These are phyloP conservation scores for Cryphonectria nitschkei DNA, from an alignment of 2,329 filamentous ascomycete genomes.

Conservation along the genomic window DNA sequence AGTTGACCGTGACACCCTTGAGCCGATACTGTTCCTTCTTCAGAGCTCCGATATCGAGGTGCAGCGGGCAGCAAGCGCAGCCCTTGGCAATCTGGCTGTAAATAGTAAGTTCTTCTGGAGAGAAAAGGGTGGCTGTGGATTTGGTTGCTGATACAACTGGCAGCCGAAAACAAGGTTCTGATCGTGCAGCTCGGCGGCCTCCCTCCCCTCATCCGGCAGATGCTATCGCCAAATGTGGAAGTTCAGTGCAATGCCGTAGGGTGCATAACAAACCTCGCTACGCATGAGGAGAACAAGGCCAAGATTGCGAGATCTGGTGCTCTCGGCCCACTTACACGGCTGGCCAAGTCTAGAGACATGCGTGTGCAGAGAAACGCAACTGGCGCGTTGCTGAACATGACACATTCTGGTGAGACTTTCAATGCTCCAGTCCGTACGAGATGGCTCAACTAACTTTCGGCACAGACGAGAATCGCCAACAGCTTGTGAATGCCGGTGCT, in stretches of 20 bases:
- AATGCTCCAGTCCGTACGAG: constrained; percentile 8
- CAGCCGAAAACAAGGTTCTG: constrained; percentile 96
- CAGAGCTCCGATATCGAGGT: constrained; percentile 97
- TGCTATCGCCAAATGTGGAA: constrained; percentile 97
- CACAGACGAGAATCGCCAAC: constrained; percentile 92
- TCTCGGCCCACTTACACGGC: constrained; percentile 82
- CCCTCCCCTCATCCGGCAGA: constrained; percentile 90
- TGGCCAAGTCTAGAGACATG: constrained; percentile 99
- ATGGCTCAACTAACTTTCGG: constrained; percentile 33
- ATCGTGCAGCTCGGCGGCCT: constrained; percentile 93
- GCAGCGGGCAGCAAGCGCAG: constrained; percentile 93
- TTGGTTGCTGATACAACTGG: constrained; percentile 45
- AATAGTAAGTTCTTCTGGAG: constrained; percentile 69
- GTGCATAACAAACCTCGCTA: constrained; percentile 97
- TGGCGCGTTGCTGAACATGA: constrained; percentile 97
- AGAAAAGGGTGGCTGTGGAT: background rate
- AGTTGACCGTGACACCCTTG: constrained; percentile 91
- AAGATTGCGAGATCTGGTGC: constrained; percentile 97
- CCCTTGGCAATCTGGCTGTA: constrained; percentile 92
- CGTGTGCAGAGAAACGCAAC: constrained; percentile 97
- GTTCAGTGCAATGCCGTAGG: constrained; percentile 99
- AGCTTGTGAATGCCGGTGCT: constrained; percentile 95
- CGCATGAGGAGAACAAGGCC: constrained; percentile 98
- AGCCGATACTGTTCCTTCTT: constrained; percentile 92
- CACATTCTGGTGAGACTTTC: constrained; percentile 78